Evolutionary conservation across 1,139 yeast species (phyloP), one percentile per base, ranked within the genome.

Genomic region (Candida sp.): DNA sequence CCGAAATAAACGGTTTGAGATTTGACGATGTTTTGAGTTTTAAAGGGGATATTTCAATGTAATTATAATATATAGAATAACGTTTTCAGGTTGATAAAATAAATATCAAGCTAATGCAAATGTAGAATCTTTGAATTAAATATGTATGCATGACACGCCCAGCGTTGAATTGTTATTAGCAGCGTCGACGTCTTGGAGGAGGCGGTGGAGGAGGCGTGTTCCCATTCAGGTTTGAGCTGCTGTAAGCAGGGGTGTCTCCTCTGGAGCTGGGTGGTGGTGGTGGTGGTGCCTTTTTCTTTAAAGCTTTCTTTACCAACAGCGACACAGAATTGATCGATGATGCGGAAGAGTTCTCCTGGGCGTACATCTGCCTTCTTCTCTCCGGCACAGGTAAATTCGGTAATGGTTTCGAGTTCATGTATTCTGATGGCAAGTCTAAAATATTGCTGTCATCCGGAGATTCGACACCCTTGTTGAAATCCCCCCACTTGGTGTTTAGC

Each of bases 1-100:
- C 79, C 1, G 90, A 85, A 44, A 83, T 86, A 22, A 91, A 88
- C 58, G 97, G 97, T 4, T 61, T 82, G 35, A 73, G 91, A 47
- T 80, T 76, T 47, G 79, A 78, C 49, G 83, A 84, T 52, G 77
- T 84, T 25, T 67, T 89, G 52, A 77, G 82, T 43, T 88, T 89
- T 57, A 83, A 81, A 48, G 88, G 84, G 44, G 81, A 83, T 43
- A 81, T 84, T 33, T 83, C 81, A 49, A 79, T 48, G 53, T 48
- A 43, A 35, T 11, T 4, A n/a, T 37, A 37, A 9, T 9, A 5
- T 37, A 29, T 37, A 29, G 23, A 37, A 8, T 3, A 30, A 23
- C 19, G 22, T 32, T 12, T n/a, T n/a, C n/a, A n/a, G n/a, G n/a
- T n/a, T n/a, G n/a, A n/a, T n/a, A n/a, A n/a, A n/a, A n/a, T n/a